These are phyloP conservation scores for Scedosporium aurantiacum DNA, from an alignment of 2,329 filamentous ascomycete genomes.

Conservation along the genomic window DNA sequence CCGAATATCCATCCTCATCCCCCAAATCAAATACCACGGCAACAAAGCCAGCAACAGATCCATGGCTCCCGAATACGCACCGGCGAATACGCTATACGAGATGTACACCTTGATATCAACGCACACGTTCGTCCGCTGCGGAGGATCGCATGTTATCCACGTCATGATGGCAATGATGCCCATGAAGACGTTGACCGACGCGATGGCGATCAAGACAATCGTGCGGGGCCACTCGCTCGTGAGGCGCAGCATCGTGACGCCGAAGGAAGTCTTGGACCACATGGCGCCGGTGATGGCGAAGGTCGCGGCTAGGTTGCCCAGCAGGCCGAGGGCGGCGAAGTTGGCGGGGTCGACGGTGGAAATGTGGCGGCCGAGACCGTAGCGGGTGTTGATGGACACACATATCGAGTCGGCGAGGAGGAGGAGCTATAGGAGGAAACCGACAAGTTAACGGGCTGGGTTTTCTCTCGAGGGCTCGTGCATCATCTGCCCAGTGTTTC, in stretches of 20 bases:
- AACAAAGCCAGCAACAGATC: not conserved
- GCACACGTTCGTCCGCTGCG: conserved; percentile 8
- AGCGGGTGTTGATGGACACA: conserved; percentile 1
- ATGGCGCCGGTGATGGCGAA: conserved; percentile 1
- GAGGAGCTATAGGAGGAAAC: not conserved
- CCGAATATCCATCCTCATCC: not conserved
- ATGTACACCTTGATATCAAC: not conserved
- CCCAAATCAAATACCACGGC: not conserved
- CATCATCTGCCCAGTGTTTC: conserved; percentile 7
- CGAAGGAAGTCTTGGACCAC: conserved; percentile 18
- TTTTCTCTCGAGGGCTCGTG: not conserved
- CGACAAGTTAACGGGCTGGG: not conserved
- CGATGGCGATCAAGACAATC: conserved; percentile 16
- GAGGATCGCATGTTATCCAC: conserved; percentile 16
- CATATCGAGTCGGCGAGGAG: conserved; percentile 1
- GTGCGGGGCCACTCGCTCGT: conserved; percentile 12
- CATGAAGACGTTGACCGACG: conserved; percentile 14
- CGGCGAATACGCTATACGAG: not conserved
- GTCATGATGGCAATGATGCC: conserved; percentile 13
- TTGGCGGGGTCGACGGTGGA: conserved; percentile 6
- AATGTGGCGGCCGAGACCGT: conserved; percentile 12
- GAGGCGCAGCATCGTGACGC: conserved; percentile 18
- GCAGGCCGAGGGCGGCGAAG: not conserved
- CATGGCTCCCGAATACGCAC: not conserved
- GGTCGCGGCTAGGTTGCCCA: not conserved